Evolutionary conservation across 441 rosid genomes (phyloP), one percentile per base, ranked within the genome.

Genomic region (Isatis lusitanica): DNA sequence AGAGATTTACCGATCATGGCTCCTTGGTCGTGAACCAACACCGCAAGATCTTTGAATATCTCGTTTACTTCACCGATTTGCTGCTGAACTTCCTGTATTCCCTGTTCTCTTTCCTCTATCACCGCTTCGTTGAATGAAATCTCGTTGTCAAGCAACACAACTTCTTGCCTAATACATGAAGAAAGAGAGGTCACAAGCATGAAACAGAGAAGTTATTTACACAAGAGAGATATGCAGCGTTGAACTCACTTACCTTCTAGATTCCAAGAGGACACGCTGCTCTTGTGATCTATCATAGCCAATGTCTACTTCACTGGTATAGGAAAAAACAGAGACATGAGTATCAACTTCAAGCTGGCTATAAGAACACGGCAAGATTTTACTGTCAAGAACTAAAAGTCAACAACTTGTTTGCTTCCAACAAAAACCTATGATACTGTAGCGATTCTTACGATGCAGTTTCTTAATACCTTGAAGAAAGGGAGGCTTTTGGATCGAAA

Each of bases 11-110:
- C 96, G 9, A 91, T 91, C 85, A 88, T 83, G 17, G 85, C 47
- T 84, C 97, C 98, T 82, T 94, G 97, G 63, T 94, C 92, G 62
- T 90, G 88, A 46, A 94, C 95, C 39, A 94, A 83, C 47, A 91
- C 93, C 16, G 96, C 95, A 3, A 94, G 95, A 87, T 94, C 98
- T 80, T 88, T 94, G 16, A 91, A 88, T 5, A 91, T 90, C 80
- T 90, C 97, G 38, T 86, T 90, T 75, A 91, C 97, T 85, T 91
- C 96, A 11, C 95, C 95, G 55, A 91, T 94, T 75, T 91, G 97
- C 57, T 86, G 90, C 77, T 94, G 92, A 66, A 91, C 82, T 82
- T 91, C 97, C 46, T 82, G 89, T 73, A 91, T 90, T 68, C 98
- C 98, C 24, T 86, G 95, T 38, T 94, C 97, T 70, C 97, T 84